phyloP scores from a whole-genome alignment of 2,329 filamentous ascomycete species.

The Emergomyces orientalis region DNA sequence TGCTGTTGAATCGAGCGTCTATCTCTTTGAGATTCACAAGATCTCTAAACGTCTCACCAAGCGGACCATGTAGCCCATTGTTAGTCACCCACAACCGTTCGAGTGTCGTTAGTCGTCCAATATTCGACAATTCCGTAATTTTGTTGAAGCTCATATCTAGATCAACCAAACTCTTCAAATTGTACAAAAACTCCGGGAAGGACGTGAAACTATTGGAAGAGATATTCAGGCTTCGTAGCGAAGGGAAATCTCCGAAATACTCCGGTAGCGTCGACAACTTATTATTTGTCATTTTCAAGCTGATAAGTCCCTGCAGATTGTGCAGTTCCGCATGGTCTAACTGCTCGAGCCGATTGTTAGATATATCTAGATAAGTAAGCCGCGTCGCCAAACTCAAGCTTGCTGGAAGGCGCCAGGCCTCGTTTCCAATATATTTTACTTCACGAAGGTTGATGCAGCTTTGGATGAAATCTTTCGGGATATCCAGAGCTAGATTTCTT shows the following conservation, averaged over 20 bases:
- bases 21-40: conserved; percentile 74
- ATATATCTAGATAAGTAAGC: conserved; percentile 84
- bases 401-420: conserved; percentile 73
- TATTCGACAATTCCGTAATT: conserved; percentile 67
- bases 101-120: conserved; percentile 67
- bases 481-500: conserved; percentile 79
- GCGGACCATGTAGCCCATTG: conserved; percentile 68
- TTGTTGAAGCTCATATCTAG: conserved; percentile 95
- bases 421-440: conserved; percentile 93
- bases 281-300: conserved; percentile 91
- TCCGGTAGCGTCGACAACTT: conserved; percentile 66
- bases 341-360: conserved; percentile 84
- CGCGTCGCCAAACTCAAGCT: conserved; percentile 73
- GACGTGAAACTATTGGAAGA: conserved; percentile 85
- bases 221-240: conserved; percentile 74
- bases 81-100: conserved; percentile 94
- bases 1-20: conserved; percentile 86
- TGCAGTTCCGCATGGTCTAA: conserved; percentile 77
- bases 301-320: conserved; percentile 65
- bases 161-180: conserved; percentile 74
- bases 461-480: conserved; percentile 93
- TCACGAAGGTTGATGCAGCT: conserved; percentile 84
- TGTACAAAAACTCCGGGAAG: conserved; percentile 78
- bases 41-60: conserved; percentile 64
- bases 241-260: conserved; percentile 73